Evolutionary conservation across 1,139 yeast species (phyloP), one percentile per base, ranked within the genome.

Genomic region (Suhomyces terraborum): DNA sequence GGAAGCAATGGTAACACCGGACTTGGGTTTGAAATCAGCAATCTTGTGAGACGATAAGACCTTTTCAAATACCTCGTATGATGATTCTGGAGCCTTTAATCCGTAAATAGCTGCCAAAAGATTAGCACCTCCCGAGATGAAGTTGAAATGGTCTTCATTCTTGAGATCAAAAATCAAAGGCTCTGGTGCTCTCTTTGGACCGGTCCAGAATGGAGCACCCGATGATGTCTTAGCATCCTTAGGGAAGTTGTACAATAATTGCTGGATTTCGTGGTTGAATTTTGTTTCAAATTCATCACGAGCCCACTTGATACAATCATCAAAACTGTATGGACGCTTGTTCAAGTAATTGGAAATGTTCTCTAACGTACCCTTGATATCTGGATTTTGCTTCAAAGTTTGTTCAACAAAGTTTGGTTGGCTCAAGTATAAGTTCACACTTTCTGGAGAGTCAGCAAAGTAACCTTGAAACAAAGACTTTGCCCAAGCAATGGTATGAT

Each of bases 401-500:
- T 83, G 82, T 66, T 93, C 97, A 35, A 93, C 89, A 62, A 84
- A 93, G 67, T 89, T 86, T 49, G 97, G 95, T 66, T 93, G 97
- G 33, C 93, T 76, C 60, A 94, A 72, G 64, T 89, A 93, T 59
- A 88, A 69, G 64, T 93, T 93, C 44, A 91, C 98, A 55, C 89
- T 88, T 65, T 88, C 96, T 19, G 96, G 94, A 20, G 91, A 79
- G 48, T 93, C 96, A 30, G 82, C 76, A 64, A 93, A 93, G 61
- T 82, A 88, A n/a, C 94, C 96, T 72, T 87, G 95, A 76, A 93
- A 93, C 57, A 89, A 75, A 17, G 91, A 83, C 69, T 94, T 93
- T 18, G 98, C 96, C 99, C 99, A 93, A 10, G 98, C 98, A 68
- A 93, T 93, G 1, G 99, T 94, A 61, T 93, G 99, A 61, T 93